Evolutionary conservation across 23 red algal genomes (phyloP).

Genomic region (Gracilaria gracilis): DNA sequence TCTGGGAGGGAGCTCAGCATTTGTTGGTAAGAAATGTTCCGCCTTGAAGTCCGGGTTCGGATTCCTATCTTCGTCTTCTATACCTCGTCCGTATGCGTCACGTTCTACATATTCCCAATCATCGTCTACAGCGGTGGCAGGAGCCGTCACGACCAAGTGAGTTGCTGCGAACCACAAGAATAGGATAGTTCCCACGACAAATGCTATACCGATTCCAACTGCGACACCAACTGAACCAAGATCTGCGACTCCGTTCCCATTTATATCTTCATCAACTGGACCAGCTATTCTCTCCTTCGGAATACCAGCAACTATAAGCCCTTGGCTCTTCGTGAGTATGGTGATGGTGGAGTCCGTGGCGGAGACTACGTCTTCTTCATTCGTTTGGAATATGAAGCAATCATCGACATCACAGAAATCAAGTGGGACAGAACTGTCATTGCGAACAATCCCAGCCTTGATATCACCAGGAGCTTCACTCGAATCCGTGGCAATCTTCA

Average conservation of each 20-base stretch:
- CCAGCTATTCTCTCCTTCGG: slow-evolving; percentile 21
- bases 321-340: slow-evolving; percentile 43
- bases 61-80: background rate
- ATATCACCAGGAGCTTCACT: slow-evolving; percentile 1
- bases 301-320: slow-evolving; percentile 47
- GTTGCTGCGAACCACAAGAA: slow-evolving; percentile 58
- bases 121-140: slow-evolving; percentile 6
- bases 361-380: slow-evolving; percentile 33
- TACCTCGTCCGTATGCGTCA: slow-evolving; percentile 48
- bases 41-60: background rate
- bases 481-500: slow-evolving; percentile 5
- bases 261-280: slow-evolving; percentile 9
- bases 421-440: slow-evolving; percentile 18
- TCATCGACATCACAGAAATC: slow-evolving; percentile 23
- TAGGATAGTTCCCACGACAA: slow-evolving; percentile 30
- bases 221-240: slow-evolving; percentile 9
- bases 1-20: background rate
- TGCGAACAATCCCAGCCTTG: slow-evolving; percentile 26
- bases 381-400: slow-evolving; percentile 38
- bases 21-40: background rate
- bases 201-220: slow-evolving; percentile 34
- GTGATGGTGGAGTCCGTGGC: background rate
- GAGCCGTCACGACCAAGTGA: slow-evolving; percentile 12
- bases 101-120: slow-evolving; percentile 64
- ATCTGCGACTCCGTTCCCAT: slow-evolving; percentile 4